Conservation (phyloP, 139 green algal species). For the Yamagishiella unicocca region DNA sequence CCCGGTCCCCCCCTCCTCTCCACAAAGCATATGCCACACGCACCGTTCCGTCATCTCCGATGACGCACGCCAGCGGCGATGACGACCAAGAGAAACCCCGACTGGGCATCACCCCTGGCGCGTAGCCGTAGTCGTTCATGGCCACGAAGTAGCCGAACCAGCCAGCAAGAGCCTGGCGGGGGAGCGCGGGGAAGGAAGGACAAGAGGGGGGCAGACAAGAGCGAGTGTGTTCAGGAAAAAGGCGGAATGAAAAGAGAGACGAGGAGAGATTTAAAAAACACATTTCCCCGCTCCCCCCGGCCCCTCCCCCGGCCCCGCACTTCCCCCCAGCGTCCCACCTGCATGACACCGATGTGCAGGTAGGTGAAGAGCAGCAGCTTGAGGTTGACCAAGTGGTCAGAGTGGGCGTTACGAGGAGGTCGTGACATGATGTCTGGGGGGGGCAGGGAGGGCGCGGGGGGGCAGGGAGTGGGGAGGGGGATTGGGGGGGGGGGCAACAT, state of each 20-base stretch:
- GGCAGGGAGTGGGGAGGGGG: neutral
- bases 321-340: conserved; percentile 42
- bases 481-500: neutral
- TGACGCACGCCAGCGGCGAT: conserved; percentile 1
- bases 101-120: conserved; percentile 65
- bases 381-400: conserved; percentile 77
- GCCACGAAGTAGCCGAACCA: conserved; percentile 85
- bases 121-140: conserved; percentile 88
- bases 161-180: conserved; percentile 61
- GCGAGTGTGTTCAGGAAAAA: neutral
- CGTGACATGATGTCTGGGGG: conserved; percentile 82
- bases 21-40: too few relatives aligned
- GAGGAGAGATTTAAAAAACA: too few relatives aligned
- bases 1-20: too few relatives aligned
- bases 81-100: neutral
- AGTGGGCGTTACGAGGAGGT: conserved; percentile 72
- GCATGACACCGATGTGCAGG: conserved; percentile 84
- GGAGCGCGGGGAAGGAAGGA: neutral
- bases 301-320: neutral
- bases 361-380: conserved; percentile 84
- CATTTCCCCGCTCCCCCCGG: neutral
- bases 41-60: conserved; percentile 9
- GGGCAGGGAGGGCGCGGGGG: neutral
- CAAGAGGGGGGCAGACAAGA: neutral
- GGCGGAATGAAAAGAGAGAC: too few relatives aligned